Base-by-base conservation (phyloP, 169 alveolate genomes). In the Blepharisma undulans region DNA sequence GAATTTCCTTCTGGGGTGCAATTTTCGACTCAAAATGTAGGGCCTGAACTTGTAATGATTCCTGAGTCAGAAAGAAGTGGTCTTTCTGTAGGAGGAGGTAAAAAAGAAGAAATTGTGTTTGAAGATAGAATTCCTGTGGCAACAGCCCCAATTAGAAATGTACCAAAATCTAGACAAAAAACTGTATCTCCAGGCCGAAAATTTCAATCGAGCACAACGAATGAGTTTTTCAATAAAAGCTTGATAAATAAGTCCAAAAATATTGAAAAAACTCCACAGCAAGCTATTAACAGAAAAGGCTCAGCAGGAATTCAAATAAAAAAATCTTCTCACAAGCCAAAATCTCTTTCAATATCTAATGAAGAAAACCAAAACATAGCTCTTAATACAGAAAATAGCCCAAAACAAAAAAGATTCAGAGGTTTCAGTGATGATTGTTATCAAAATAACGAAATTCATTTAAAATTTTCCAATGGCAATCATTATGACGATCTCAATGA, bases 1-100 rank as follows among this genome's bases (percentile, higher is more conserved):
- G 87, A 89, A 81, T 93, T 93, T 30, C 93, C 92, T 2, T 86
- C 71, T 14, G 76, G 86, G 6, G 72, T 93, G 34, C 72, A 80
- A 27, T 90, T 89, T 78, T 27, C 61, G 10, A 93, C 82, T 60
- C 66, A 93, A 72, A 22, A 88, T 21, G 29, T 86, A 14, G 30
- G 72, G 7, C 90, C 80, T 21, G 71, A 29, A 16, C 25, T 72
- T 29, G 27, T 86, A 30, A 25, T 22, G 29, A 27, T 22, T 60
- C 32, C 77, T 59, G 36, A 86, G 29, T n/a, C n/a, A 71, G 34
- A 25, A 22, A 27, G 25, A n/a, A 27, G 30, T 33, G 25, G 34
- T 21, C 71, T 33, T 33, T 21, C 59, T 21, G 71, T 36, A 60
- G 29, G 48, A 60, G 29, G 48, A 8, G 6, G 36, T 66, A 66